A percentile compares a stretch with the other conserved stretches of the same genome.
Conservation (phyloP, 2,329 filamentous ascomycete species). For the Colletotrichum gloeosporioides region DNA sequence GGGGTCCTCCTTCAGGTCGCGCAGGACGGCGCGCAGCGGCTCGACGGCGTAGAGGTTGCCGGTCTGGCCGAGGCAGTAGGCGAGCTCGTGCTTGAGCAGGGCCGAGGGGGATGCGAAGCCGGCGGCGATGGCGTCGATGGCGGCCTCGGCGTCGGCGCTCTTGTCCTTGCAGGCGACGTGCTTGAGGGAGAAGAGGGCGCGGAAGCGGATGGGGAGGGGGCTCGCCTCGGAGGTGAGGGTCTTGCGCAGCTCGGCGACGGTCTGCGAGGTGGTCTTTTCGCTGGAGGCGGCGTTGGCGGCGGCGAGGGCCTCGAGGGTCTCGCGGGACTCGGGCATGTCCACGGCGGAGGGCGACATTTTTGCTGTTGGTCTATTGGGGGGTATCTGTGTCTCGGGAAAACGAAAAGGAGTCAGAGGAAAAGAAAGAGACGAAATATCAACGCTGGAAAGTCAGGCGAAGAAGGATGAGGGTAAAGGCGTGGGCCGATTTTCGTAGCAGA, state of each 20-base stretch:
- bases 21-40: conserved; percentile 75
- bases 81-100: conserved; percentile 93
- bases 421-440: background rate
- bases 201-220: conserved; percentile 87
- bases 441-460: background rate
- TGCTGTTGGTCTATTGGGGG: background rate
- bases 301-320: conserved; percentile 17
- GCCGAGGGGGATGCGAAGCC: conserved; percentile 86
- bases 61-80: conserved; percentile 95
- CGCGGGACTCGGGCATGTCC: conserved; percentile 20
- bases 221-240: conserved; percentile 81
- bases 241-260: conserved; percentile 69
- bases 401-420: background rate
- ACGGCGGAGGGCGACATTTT: conserved; percentile 28
- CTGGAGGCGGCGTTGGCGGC: background rate
- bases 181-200: conserved; percentile 97
- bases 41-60: conserved; percentile 77
- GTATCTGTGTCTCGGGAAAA: background rate
- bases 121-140: conserved; percentile 84
- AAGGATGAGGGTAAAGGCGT: background rate
- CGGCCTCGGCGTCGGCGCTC: conserved; percentile 63
- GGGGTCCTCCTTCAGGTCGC: conserved; percentile 81
- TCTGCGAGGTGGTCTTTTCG: conserved; percentile 12
- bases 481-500: background rate
- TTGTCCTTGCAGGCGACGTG: conserved; percentile 77